These are phyloP conservation scores for Teratosphaeria pseudoeucalypti DNA, from an alignment of 2,329 filamentous ascomycete genomes.

Conservation along the genomic window DNA sequence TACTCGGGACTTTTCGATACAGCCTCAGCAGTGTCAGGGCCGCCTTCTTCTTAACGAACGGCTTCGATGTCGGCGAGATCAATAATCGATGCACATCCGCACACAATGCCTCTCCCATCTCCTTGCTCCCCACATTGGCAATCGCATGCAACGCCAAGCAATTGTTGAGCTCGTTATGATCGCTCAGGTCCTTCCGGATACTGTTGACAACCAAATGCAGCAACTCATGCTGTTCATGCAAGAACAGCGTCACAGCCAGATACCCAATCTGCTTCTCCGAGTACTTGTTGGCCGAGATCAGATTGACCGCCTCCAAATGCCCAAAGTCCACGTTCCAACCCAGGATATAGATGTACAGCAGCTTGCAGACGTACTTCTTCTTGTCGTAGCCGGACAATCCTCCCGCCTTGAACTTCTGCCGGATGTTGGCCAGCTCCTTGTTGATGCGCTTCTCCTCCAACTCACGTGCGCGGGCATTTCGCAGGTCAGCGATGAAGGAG, in stretches of 20 bases:
- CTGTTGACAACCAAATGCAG: slow-evolving; percentile 96
- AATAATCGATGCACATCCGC: slow-evolving; percentile 84
- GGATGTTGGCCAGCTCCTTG: slow-evolving; percentile 97
- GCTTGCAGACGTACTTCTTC: slow-evolving; percentile 99
- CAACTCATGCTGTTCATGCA: slow-evolving; percentile 94
- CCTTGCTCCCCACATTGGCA: slow-evolving; percentile 89
- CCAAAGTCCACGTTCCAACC: slow-evolving; percentile 99
- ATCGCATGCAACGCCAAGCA: slow-evolving; percentile 94
- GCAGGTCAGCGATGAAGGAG: slow-evolving; percentile 93
- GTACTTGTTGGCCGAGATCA: slow-evolving; percentile 94
- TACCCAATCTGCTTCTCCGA: slow-evolving; percentile 99
- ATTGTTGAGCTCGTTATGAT: slow-evolving; percentile 96
- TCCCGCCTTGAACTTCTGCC: slow-evolving; percentile 86
- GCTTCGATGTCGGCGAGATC: slow-evolving; percentile 88
- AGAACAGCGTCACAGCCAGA: slow-evolving; percentile 88
- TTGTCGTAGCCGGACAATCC: slow-evolving; percentile 93
- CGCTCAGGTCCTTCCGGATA: slow-evolving; percentile 88
- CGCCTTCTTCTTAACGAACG: slow-evolving; percentile 99
- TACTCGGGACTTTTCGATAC: slow-evolving; percentile 87
- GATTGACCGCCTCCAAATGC: slow-evolving; percentile 93
- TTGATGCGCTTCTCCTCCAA: slow-evolving; percentile 99
- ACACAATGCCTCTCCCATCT: slow-evolving; percentile 93
- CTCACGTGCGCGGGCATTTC: slow-evolving; percentile 89
- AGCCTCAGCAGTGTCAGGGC: slow-evolving; percentile 84
- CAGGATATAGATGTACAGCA: slow-evolving; percentile 97